Conservation (phyloP, 2,329 filamentous ascomycete genomes). For the Talaromyces sp. region DNA sequence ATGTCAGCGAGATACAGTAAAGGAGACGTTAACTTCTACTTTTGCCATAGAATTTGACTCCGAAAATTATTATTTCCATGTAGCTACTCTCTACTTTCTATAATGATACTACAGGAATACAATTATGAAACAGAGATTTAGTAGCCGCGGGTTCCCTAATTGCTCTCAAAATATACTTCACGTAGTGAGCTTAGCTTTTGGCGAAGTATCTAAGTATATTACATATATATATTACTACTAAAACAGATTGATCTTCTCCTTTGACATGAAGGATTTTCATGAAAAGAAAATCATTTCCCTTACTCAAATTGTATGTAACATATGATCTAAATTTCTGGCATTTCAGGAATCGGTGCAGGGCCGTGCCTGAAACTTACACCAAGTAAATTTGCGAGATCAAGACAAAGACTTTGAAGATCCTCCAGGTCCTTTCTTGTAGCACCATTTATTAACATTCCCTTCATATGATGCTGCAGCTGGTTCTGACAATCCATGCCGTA, state of each 20-base stretch:
- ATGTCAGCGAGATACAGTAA: background rate
- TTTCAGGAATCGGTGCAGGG: background rate
- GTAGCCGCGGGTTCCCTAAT: no score
- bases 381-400: background rate
- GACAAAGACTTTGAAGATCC: background rate
- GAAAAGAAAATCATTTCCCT: background rate
- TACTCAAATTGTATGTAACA: background rate
- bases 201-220: no score
- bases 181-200: no score
- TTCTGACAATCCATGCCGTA: background rate
- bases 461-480: background rate
- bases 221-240: no score
- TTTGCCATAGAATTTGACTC: background rate
- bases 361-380: background rate
- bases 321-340: background rate
- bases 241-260: background rate
- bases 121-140: background rate
- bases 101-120: background rate
- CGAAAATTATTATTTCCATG: no score
- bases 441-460: background rate
- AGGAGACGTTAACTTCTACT: background rate
- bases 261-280: background rate
- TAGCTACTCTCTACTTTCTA: no score
- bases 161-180: no score
- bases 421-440: background rate